Conservation (phyloP, 2,329 filamentous ascomycete genomes). For the Xylogone sp. region DNA sequence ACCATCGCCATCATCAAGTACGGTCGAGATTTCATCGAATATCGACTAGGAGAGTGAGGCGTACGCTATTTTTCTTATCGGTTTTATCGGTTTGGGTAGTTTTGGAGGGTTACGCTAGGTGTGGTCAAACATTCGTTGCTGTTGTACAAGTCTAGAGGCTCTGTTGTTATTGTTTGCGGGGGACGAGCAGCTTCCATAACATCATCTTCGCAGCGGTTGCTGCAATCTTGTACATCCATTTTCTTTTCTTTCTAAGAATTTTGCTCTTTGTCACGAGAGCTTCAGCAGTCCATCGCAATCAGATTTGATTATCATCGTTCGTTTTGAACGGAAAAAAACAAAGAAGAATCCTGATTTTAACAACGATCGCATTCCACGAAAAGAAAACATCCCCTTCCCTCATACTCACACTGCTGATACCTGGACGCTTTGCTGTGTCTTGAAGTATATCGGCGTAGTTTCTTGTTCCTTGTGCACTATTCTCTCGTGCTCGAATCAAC, state of each 20-base stretch:
- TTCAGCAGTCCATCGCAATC: conserved; percentile 31
- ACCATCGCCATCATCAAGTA: not conserved
- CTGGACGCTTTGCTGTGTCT: conserved; percentile 17
- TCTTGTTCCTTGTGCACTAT: conserved; percentile 12
- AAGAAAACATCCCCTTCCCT: conserved; percentile 16
- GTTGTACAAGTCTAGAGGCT: not conserved
- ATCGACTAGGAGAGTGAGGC: not conserved
- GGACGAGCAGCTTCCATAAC: not conserved
- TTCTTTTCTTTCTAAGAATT: conserved; percentile 23
- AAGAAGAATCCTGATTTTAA: conserved; percentile 29
- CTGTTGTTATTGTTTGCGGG: not conserved
- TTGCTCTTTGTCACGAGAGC: conserved; percentile 24
- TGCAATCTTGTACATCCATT: conserved; percentile 33
- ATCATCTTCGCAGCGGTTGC: conserved; percentile 17
- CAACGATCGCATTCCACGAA: conserved; percentile 26
- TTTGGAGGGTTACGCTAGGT: not conserved
- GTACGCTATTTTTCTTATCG: not conserved
- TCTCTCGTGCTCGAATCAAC: conserved; percentile 4
- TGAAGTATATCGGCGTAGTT: conserved; percentile 19
- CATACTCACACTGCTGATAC: conserved; percentile 19
- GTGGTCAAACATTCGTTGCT: not conserved
- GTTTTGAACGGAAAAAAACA: conserved; percentile 27
- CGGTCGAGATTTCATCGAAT: not conserved
- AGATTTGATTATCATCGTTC: conserved; percentile 33
- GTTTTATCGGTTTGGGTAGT: not conserved